Evolutionary conservation across 495 filamentous ascomycete genomes (phyloP).

Genomic region (Aspergillus nidulans): DNA sequence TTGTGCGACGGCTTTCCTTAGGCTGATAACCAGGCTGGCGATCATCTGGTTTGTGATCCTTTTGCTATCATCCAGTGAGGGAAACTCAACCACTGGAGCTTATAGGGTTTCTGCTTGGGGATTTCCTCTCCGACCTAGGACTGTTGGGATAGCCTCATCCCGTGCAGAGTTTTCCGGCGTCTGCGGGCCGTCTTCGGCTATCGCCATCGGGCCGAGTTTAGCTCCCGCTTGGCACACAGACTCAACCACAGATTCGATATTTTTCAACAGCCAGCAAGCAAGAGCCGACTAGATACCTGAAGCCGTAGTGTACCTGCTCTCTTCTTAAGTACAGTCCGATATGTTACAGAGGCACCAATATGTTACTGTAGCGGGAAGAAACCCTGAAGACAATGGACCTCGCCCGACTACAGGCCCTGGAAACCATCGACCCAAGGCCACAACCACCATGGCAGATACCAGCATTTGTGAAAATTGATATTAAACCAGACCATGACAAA

Average conservation of each 20-base stretch:
- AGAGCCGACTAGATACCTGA: no score
- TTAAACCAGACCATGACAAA: conserved; percentile 14
- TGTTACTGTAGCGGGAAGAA: no score
- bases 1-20: conserved; percentile 6
- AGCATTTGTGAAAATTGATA: conserved; percentile 15
- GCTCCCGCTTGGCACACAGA: no score
- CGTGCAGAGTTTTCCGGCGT: neutral
- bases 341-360: no score
- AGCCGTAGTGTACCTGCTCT: no score
- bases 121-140: neutral
- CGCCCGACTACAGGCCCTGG: conserved; percentile 9
- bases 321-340: no score
- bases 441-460: conserved; percentile 9
- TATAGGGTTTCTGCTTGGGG: neutral
- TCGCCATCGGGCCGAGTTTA: conserved; percentile 5
- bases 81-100: neutral
- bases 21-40: conserved; percentile 1
- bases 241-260: no score
- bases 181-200: neutral
- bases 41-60: conserved; percentile 7
- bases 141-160: neutral
- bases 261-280: no score
- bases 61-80: conserved; percentile 5
- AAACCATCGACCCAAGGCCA: conserved; percentile 21
- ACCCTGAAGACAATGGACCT: conserved; percentile 16